Percentiles rank a stretch among this genome's conserved stretches.
Conservation (phyloP, 1,284 basidiomycete species). For the Naganishia albida region DNA sequence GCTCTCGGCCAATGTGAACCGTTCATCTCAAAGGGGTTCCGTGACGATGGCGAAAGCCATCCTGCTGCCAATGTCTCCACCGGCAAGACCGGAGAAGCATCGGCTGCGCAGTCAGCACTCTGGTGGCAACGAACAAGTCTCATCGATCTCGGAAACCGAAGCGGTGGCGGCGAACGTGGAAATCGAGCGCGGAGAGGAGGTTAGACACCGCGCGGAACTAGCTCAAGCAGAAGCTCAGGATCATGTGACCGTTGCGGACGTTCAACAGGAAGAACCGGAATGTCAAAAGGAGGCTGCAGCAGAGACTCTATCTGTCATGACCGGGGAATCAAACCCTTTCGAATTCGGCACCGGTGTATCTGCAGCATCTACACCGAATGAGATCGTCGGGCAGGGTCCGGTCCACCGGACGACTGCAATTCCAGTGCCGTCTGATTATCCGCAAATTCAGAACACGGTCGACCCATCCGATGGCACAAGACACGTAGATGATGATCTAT, state of each 20-base stretch:
- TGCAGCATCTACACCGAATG: conserved; percentile 9
- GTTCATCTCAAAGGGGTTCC: background rate
- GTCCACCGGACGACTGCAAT: background rate
- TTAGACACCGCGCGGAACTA: too few species aligned
- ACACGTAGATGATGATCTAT: too few species aligned
- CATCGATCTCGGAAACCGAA: background rate
- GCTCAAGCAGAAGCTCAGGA: too few species aligned
- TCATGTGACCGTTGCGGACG: too few species aligned
- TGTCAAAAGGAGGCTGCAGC: background rate
- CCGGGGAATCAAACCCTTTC: conserved; percentile 18
- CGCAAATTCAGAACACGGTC: too few species aligned
- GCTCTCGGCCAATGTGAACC: background rate
- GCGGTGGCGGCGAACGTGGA: too few species aligned
- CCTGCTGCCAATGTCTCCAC: background rate
- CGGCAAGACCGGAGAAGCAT: conserved; percentile 6
- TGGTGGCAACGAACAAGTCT: background rate
- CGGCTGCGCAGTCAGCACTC: conserved; percentile 1
- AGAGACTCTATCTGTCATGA: background rate
- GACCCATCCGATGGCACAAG: too few species aligned
- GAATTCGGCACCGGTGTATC: conserved; percentile 12
- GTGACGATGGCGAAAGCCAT: background rate
- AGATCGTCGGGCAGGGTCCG: background rate
- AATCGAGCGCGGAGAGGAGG: too few species aligned
- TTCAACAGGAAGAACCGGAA: background rate
- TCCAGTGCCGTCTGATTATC: background rate